Conservation (phyloP, 2,329 filamentous ascomycete genomes). For the Zelopaecilomyces penicillatus region DNA sequence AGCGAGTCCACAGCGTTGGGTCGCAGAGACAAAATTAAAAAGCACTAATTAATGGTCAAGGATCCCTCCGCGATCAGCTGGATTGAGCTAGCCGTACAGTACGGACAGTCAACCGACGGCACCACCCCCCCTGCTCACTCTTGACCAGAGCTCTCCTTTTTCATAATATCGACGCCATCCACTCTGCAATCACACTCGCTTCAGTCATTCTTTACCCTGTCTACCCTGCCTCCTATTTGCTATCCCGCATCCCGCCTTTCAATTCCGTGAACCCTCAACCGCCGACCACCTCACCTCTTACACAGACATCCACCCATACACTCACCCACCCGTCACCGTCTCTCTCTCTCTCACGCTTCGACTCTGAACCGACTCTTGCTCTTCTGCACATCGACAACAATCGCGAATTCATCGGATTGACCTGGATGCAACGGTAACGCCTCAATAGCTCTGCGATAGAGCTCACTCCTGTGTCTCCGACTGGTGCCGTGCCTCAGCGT, state of each 20-base stretch:
- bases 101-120: neutral
- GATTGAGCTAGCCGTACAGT: constrained; percentile 18
- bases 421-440: constrained; percentile 29
- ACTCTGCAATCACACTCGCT: constrained; percentile 30
- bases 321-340: too few species aligned
- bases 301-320: too few species aligned
- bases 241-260: too few species aligned
- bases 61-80: constrained; percentile 26
- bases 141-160: constrained; percentile 25
- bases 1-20: neutral
- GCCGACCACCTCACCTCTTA: neutral
- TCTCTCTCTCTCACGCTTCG: too few species aligned
- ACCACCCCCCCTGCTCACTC: constrained; percentile 9
- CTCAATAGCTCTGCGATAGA: constrained; percentile 27
- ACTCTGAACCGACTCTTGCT: neutral
- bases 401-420: constrained; percentile 10
- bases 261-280: neutral
- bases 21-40: neutral
- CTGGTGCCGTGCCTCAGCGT: constrained; percentile 16
- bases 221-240: constrained; percentile 9
- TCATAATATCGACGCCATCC: constrained; percentile 29
- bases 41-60: constrained; percentile 9
- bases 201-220: constrained; percentile 28
- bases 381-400: neutral
- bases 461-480: constrained; percentile 19